Evolutionary conservation across 768 basidiomycete species (phyloP).

Genomic region (Hericium rajendrae): DNA sequence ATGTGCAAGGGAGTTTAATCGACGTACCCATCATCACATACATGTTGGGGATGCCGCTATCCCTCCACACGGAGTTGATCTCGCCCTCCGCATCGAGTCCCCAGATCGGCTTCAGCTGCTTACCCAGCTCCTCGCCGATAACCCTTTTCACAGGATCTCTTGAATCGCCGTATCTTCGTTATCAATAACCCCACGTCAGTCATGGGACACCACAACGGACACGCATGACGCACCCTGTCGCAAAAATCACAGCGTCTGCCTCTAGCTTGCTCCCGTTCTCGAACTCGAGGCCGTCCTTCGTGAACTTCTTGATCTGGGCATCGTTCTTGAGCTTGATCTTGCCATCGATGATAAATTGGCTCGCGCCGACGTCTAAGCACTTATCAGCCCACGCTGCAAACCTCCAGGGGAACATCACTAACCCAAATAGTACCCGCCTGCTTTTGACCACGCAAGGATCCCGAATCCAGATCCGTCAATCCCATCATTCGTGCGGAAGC

Average conservation of each 20-base stretch:
- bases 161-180: slow-evolving; percentile 35
- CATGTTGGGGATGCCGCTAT: slow-evolving; percentile 41
- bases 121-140: slow-evolving; percentile 35
- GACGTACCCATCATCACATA: slow-evolving; percentile 52
- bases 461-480: slow-evolving; percentile 39
- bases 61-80: slow-evolving; percentile 38
- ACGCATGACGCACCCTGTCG: slow-evolving; percentile 31
- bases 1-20: not conserved
- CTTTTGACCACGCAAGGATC: slow-evolving; percentile 33
- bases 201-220: not conserved
- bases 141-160: slow-evolving; percentile 31
- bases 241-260: slow-evolving; percentile 41
- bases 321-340: slow-evolving; percentile 40
- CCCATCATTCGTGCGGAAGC: slow-evolving; percentile 45
- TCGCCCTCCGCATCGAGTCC: slow-evolving; percentile 60
- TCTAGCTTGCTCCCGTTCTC: slow-evolving; percentile 32
- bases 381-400: not conserved
- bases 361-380: slow-evolving; percentile 29
- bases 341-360: slow-evolving; percentile 33
- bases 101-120: slow-evolving; percentile 48
- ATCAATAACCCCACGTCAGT: not conserved
- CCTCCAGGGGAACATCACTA: slow-evolving; percentile 1
- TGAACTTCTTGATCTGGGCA: slow-evolving; percentile 31
- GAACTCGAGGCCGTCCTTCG: slow-evolving; percentile 29
- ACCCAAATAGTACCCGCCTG: slow-evolving; percentile 64